phyloP scores from a whole-genome alignment of 106 monocot genomes.

The Dioscorea zingiberensis region DNA sequence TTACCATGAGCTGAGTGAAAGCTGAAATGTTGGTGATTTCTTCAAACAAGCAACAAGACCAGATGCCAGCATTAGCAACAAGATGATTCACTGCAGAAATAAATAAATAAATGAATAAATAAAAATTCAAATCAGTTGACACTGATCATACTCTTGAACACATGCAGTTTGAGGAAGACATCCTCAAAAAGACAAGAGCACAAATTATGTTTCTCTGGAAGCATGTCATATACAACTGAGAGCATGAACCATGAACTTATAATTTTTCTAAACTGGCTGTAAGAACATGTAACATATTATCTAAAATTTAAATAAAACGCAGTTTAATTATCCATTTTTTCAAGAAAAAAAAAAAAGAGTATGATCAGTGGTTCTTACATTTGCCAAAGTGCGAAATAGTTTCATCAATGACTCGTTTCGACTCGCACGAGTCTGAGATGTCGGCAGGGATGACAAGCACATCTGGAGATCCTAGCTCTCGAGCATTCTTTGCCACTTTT shows the following conservation, averaged over 20 bases:
- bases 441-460: not conserved
- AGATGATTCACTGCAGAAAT: conserved; percentile 54
- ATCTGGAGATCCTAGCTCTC: not conserved
- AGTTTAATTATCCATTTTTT: too few relatives aligned
- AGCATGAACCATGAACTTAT: too few relatives aligned
- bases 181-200: too few relatives aligned
- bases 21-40: conserved; percentile 63
- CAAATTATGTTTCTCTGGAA: too few relatives aligned
- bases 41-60: conserved; percentile 52
- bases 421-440: not conserved
- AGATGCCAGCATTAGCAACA: conserved; percentile 51
- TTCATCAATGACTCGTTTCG: conserved; percentile 1
- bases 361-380: not conserved
- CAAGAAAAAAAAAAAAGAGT: too few relatives aligned
- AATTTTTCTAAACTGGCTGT: too few relatives aligned
- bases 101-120: not conserved
- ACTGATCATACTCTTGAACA: too few relatives aligned
- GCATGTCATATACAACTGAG: too few relatives aligned
- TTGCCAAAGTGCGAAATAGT: not conserved
- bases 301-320: too few relatives aligned
- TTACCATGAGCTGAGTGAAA: conserved; percentile 10
- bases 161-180: too few relatives aligned
- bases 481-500: not conserved
- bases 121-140: too few relatives aligned
- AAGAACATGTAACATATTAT: too few relatives aligned